These are phyloP conservation scores for Citrullus amarus DNA, from an alignment of 306 rosid species.

Conservation along the genomic window DNA sequence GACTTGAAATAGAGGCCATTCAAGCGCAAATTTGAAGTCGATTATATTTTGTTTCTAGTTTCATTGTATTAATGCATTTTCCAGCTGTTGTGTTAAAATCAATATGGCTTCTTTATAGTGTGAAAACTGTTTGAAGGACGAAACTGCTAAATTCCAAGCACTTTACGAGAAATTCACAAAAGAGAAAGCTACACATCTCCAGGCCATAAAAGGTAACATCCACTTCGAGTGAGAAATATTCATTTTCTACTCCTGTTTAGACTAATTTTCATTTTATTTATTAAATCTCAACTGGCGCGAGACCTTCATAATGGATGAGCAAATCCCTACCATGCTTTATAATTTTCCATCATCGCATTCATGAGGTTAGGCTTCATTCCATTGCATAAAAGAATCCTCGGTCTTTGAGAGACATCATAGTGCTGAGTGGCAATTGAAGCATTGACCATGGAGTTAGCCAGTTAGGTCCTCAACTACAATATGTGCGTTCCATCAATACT, in stretches of 20 bases:
- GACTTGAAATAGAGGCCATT: not conserved
- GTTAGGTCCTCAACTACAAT: not conserved
- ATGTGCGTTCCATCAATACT: not conserved
- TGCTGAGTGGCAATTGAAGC: not conserved
- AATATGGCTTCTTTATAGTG: conserved; percentile 39
- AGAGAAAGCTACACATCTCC: conserved; percentile 62
- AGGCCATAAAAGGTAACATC: conserved; percentile 57
- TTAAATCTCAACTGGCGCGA: not conserved
- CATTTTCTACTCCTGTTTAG: not conserved
- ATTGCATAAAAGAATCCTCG: not conserved
- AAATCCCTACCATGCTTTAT: not conserved
- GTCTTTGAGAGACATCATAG: not conserved
- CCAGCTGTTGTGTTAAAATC: not conserved
- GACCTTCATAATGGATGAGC: not conserved
- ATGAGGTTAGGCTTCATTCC: not conserved
- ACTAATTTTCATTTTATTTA: not conserved
- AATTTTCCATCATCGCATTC: not conserved
- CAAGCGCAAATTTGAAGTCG: not conserved
- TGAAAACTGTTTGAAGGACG: conserved; percentile 70
- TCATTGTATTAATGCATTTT: conserved; percentile 1
- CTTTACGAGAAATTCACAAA: conserved; percentile 63
- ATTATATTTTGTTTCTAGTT: not conserved
- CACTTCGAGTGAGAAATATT: not conserved
- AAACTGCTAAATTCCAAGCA: conserved; percentile 61
- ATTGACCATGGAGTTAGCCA: not conserved